Evolutionary conservation across 306 rosid genomes (phyloP), one percentile per base, ranked within the genome.

Genomic region (Vigna radiata): DNA sequence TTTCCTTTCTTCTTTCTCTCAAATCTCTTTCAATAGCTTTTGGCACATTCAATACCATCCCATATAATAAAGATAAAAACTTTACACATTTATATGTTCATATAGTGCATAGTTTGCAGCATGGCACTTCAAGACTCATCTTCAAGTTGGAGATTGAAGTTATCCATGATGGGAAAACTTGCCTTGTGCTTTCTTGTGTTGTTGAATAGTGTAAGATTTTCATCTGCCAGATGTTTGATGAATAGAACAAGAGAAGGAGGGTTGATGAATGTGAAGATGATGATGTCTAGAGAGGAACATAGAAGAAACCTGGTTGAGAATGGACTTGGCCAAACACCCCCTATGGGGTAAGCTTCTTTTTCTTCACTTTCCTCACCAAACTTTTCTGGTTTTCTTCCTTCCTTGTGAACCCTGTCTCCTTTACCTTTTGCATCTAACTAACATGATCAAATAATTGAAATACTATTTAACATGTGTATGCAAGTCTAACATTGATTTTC

Each of bases 271-370:
- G 11, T 39, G 37, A 33, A 4, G 37, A 36, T 7, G 46, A 41
- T 15, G 17, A 15, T 23, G 27, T 29, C 83, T 72, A 71, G 15
- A 66, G 73, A 50, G 25, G 19, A 21, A 27, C 58, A 18, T 67
- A 70, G 78, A 53, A 87, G 89, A 74, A 67, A 43, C 67, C 68
- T 87, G 11, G 29, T 82, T 31, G 72, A 10, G 15, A 90, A 90
- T 86, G 86, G 91, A 44, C 85, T 90, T 46, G 95, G 83, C 36
- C 74, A 8, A 0, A 86, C 90, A 65, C 95, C 95, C 3, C 90
- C 86, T 12, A 90, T 90, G 91, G 95, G 95, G 94, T 90, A 85
- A 73, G 66, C 48, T 6, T 47, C 31, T 16, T 7, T 71, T 66
- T n/a, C 0, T 59, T n/a, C 8, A 27, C 47, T 27, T 25, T 15